phyloP scores from a whole-genome alignment of 2,329 filamentous ascomycete species.

The Cladosporium colombiae region DNA sequence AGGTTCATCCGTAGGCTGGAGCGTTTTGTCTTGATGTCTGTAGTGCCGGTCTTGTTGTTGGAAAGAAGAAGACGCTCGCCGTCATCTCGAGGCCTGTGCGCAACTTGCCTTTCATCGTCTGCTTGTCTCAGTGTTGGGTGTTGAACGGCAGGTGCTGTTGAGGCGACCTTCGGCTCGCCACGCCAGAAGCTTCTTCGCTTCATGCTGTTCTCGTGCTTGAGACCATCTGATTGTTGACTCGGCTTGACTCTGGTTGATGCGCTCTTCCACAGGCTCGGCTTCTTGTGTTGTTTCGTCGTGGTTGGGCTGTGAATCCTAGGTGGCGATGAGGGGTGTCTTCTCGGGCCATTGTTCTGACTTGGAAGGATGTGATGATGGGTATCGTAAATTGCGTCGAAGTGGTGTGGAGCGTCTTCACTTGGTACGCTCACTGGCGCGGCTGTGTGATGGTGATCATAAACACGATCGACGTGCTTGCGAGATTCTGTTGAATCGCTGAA shows the following conservation, averaged over 20 bases:
- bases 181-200: slow-evolving; percentile 17
- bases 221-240: not conserved
- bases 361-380: slow-evolving; percentile 14
- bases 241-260: slow-evolving; percentile 2
- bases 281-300: not conserved
- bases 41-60: not conserved
- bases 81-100: slow-evolving; percentile 2
- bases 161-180: not conserved
- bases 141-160: slow-evolving; percentile 8
- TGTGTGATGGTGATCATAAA: not conserved
- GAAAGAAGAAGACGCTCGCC: not conserved
- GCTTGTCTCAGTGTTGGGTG: not conserved
- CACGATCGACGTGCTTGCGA: slow-evolving; percentile 10
- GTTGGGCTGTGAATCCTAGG: slow-evolving; percentile 16
- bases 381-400: slow-evolving; percentile 16
- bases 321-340: slow-evolving; percentile 8
- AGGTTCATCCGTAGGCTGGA: slow-evolving; percentile 7
- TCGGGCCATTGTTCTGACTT: not conserved
- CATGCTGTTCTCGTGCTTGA: not conserved
- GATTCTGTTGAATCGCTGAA: slow-evolving; percentile 12
- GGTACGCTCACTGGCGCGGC: not conserved
- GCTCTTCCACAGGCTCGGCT: not conserved
- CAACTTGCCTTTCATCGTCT: not conserved
- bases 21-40: slow-evolving; percentile 8
- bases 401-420: not conserved